phyloP scores from a whole-genome alignment of 2,329 filamentous ascomycete species.

The Lachnellula suecica region DNA sequence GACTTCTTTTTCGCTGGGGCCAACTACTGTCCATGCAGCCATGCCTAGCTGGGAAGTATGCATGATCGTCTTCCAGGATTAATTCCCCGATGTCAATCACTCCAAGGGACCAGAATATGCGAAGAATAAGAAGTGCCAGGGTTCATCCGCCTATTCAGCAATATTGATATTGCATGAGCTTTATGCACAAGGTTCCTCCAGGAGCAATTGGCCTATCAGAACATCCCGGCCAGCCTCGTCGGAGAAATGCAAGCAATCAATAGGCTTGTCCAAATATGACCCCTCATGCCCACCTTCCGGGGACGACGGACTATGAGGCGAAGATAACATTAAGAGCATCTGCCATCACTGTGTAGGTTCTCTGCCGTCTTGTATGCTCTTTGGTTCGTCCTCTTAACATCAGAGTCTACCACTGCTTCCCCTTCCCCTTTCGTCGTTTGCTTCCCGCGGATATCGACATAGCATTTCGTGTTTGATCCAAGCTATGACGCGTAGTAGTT shows the following conservation, averaged over 20 bases:
- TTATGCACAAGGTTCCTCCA: conserved; percentile 14
- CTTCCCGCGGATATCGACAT: conserved; percentile 3
- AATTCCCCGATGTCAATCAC: conserved; percentile 8
- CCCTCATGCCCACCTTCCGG: neutral
- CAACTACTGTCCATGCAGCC: neutral
- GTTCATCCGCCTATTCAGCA: conserved; percentile 7
- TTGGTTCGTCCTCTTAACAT: neutral
- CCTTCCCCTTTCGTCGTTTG: neutral
- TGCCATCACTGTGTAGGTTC: neutral
- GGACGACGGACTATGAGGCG: neutral
- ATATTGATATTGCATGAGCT: conserved; percentile 21
- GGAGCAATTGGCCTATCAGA: conserved; percentile 14
- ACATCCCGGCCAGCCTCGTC: neutral
- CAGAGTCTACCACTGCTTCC: neutral
- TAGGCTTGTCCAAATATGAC: neutral
- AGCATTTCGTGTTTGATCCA: conserved; percentile 1
- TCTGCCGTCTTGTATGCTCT: neutral
- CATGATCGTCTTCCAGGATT: conserved; percentile 16
- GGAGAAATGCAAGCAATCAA: neutral
- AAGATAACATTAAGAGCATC: conserved; percentile 8
- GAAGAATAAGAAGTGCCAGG: conserved; percentile 6
- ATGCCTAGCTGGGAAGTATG: neutral
- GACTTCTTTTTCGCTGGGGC: neutral
- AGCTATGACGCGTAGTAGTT: neutral
- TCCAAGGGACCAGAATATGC: conserved; percentile 1